Percentiles rank a stretch among this genome's conserved stretches.
Evolutionary conservation across 345 rosid species (phyloP).

Genomic region (Hibiscus tridactylites): DNA sequence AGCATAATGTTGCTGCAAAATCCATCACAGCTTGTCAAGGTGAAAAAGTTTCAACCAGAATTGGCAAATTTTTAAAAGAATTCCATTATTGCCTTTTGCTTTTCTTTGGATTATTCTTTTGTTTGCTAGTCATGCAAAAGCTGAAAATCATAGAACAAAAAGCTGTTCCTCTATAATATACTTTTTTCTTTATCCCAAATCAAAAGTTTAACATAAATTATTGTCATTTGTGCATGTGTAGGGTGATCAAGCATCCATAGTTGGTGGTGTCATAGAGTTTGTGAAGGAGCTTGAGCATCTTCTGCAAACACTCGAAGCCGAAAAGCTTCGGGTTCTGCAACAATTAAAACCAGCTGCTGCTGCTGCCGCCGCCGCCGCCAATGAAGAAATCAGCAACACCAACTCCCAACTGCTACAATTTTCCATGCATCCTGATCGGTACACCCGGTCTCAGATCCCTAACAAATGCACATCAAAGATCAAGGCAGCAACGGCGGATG

Average conservation of each 20-base stretch:
- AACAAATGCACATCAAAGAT: slow-evolving; percentile 35
- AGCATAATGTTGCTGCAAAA: not conserved
- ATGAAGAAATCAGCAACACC: not conserved
- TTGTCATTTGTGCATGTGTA: slow-evolving; percentile 10
- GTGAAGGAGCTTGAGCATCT: slow-evolving; percentile 81
- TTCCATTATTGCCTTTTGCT: slow-evolving; percentile 3
- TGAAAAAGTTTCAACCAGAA: slow-evolving; percentile 3
- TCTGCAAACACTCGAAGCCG: slow-evolving; percentile 58
- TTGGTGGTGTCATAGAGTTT: slow-evolving; percentile 86
- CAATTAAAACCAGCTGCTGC: slow-evolving; percentile 2
- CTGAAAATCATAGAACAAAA: not conserved
- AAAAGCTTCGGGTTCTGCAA: slow-evolving; percentile 32
- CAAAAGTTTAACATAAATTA: not conserved
- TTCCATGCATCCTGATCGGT: slow-evolving; percentile 38
- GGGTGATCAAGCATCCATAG: slow-evolving; percentile 96
- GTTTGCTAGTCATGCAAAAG: slow-evolving; percentile 10
- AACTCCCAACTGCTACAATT: slow-evolving; percentile 22
- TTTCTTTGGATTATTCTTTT: slow-evolving; percentile 12
- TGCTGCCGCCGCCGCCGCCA: not conserved
- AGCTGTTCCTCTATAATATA: not conserved
- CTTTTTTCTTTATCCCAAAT: no score
- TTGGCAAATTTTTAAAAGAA: slow-evolving; percentile 6
- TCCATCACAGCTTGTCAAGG: slow-evolving; percentile 1
- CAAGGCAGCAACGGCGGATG: slow-evolving; percentile 50
- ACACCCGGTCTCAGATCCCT: slow-evolving; percentile 46